A percentile compares a stretch with the other conserved stretches of the same genome.
phyloP scores from a whole-genome alignment of 352 stramenopile genomes.

The Discostella stelligera region DNA sequence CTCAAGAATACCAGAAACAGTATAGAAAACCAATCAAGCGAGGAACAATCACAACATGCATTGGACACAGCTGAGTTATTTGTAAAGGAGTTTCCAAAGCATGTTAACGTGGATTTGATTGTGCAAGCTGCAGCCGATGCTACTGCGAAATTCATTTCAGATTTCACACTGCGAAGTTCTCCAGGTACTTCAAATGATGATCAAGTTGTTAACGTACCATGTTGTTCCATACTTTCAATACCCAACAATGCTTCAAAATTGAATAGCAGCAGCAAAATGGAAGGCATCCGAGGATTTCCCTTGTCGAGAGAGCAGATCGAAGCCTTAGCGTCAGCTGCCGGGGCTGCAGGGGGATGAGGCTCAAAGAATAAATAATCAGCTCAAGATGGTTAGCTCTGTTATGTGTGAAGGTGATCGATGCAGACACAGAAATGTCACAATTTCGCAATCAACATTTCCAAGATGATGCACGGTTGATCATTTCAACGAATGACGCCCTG shows the following conservation, averaged over 20 bases:
- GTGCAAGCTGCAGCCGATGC: slow-evolving; percentile 44
- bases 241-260: neutral
- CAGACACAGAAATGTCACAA: neutral
- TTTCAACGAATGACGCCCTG: slow-evolving; percentile 30
- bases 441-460: too few relatives aligned
- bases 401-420: neutral
- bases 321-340: slow-evolving; percentile 35
- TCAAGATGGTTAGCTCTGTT: neutral
- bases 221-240: neutral
- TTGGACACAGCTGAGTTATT: slow-evolving; percentile 56
- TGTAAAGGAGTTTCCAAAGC: slow-evolving; percentile 62
- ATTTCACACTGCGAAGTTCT: neutral
- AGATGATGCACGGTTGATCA: neutral
- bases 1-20: slow-evolving; percentile 40
- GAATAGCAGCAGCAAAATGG: neutral
- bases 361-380: slow-evolving; percentile 33
- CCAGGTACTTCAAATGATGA: neutral
- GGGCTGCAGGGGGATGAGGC: slow-evolving; percentile 48
- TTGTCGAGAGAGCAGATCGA: slow-evolving; percentile 56
- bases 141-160: slow-evolving; percentile 22
- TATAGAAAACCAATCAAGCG: slow-evolving; percentile 26
- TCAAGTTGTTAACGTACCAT: neutral
- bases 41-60: slow-evolving; percentile 28
- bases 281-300: slow-evolving; percentile 7
- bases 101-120: slow-evolving; percentile 67